These are phyloP conservation scores for Gynostemma pentaphyllum DNA, from an alignment of 306 rosid genomes.

Conservation along the genomic window DNA sequence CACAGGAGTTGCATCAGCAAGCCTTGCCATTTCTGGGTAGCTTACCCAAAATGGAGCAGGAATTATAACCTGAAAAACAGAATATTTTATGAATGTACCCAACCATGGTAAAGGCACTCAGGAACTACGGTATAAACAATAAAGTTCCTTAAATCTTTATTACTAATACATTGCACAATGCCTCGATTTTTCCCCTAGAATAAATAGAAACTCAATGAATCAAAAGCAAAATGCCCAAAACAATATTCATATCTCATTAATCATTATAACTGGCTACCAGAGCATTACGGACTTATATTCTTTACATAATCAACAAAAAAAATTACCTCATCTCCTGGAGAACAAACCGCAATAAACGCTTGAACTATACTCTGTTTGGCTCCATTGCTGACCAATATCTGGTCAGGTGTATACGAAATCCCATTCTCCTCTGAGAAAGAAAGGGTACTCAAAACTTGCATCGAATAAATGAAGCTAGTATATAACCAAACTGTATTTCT, in stretches of 20 bases:
- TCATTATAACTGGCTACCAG: not conserved
- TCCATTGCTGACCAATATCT: conserved; percentile 80
- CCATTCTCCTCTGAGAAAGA: conserved; percentile 75
- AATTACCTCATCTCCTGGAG: conserved; percentile 81
- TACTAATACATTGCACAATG: not conserved
- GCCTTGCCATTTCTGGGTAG: conserved; percentile 91
- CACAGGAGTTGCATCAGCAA: conserved; percentile 93
- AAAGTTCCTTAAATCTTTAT: not conserved
- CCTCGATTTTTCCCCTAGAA: not conserved
- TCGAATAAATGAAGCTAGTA: not conserved
- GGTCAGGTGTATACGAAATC: conserved; percentile 62
- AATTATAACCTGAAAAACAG: conserved; percentile 60
- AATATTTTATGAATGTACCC: too few species aligned
- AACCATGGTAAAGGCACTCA: not conserved
- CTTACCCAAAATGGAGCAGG: conserved; percentile 98
- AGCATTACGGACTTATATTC: not conserved
- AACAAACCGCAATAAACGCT: conserved; percentile 76
- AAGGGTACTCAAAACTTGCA: not conserved
- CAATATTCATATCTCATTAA: not conserved
- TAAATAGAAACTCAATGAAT: not conserved
- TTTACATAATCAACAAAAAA: not conserved
- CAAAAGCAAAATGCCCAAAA: not conserved
- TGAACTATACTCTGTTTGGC: conserved; percentile 85
- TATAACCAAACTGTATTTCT: not conserved
- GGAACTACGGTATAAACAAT: not conserved